Base-by-base conservation (phyloP, 179 eudicot genomes). In the Drosera spatulata region DNA sequence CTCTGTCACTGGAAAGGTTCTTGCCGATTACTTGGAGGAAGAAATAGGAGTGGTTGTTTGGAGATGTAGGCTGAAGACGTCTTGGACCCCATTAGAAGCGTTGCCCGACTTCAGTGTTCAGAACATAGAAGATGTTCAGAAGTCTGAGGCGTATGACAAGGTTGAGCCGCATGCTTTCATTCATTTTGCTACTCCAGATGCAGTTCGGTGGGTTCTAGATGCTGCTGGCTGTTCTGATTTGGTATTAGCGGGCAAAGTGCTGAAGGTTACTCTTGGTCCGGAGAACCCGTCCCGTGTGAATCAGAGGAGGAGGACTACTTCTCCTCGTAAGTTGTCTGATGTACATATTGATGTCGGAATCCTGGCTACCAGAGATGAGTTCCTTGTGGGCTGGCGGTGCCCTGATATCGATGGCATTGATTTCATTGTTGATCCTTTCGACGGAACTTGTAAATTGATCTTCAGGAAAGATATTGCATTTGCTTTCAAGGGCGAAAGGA, bases 31-130 rank as follows among this genome's bases (percentile, higher is more conserved):
- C 77, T 67, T 91, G 45, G 89, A 88, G 69, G 70, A 73, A 8
- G 65, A 80, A 2, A 39, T 78, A 43, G 96, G 87, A 47, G 69
- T 59, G 52, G 52, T 59, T 33, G 91, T 86, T 4, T 88, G 79
- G 86, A 88, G 96, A 70, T 91, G 98, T 61, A 74, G 96, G 59
- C 50, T 91, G 65, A 91, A 91, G 79, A 88, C 83, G 53, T 91
- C 96, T 33, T 88, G 95, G 68, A 88, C 95, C 43, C 95, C 96
- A 50, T 78, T 69, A 0, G 95, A 84, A 2, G 77, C 93, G 0
- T 77, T 74, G 49, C 98, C 98, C 0, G 70, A 77, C 47, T 88
- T 69, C 49, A 61, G 11, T 5, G 46, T 66, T 39, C 63, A 65
- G 57, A 78, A 62, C 38, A 42, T 60, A 49, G 57, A 62, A 56